Conservation (phyloP, 2,329 filamentous ascomycete species). For the Neospermospora avenae region DNA sequence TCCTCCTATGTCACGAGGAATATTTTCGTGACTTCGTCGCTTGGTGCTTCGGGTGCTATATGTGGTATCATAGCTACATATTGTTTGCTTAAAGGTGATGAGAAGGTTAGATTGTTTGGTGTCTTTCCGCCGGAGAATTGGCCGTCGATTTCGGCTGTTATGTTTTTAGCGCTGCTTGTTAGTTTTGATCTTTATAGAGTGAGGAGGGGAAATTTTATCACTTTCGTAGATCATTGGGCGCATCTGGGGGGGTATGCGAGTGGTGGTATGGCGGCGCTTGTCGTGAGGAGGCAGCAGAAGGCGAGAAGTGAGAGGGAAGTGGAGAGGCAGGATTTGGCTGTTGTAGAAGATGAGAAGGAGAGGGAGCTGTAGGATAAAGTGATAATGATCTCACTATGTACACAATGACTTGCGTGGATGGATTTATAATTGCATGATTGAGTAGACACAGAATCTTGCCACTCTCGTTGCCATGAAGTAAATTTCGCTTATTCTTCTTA, state of each 20-base stretch:
- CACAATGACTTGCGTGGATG: background rate
- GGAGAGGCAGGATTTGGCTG: constrained; percentile 23
- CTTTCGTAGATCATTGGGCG: constrained; percentile 37
- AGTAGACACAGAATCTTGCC: no score
- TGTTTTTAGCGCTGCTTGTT: constrained; percentile 50
- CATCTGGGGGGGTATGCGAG: constrained; percentile 38
- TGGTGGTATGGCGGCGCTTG: constrained; percentile 31
- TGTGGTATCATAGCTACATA: constrained; percentile 60
- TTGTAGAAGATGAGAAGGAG: constrained; percentile 24
- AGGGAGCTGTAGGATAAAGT: constrained; percentile 10
- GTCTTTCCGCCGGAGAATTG: constrained; percentile 50
- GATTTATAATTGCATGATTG: background rate
- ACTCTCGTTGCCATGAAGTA: no score
- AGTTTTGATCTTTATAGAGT: constrained; percentile 48
- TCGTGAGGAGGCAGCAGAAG: constrained; percentile 24
- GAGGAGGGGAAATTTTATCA: constrained; percentile 19
- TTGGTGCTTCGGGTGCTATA: constrained; percentile 66
- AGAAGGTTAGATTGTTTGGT: constrained; percentile 55
- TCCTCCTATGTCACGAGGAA: constrained; percentile 38
- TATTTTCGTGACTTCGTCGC: constrained; percentile 45
- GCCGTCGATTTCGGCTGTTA: constrained; percentile 51
- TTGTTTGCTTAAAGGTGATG: constrained; percentile 55
- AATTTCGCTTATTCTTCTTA: no score
- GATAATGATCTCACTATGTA: background rate
- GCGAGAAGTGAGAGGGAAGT: constrained; percentile 25